Base-by-base conservation (phyloP, 2,329 filamentous ascomycete species). In the Arthrobotrys sphaeroides region DNA sequence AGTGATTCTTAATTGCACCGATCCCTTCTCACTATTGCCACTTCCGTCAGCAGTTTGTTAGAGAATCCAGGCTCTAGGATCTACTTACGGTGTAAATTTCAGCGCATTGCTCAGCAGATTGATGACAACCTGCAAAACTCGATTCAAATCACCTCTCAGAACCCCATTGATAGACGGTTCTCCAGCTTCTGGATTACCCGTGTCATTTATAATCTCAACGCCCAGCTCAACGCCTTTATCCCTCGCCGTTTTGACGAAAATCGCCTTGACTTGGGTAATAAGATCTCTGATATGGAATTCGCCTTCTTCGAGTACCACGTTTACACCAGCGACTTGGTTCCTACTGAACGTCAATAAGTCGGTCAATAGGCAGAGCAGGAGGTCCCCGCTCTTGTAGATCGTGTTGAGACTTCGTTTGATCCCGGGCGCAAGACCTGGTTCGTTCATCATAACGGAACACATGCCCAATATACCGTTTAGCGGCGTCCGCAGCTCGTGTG, bases 401-500 rank as follows among this genome's bases (percentile, higher is more conserved):
- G 93, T 93, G 79, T 92, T 91, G 5, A 97, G 84, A 0, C 91
- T 95, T 78, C 93, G 88, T 82, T 94, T 93, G 78, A 97, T 89
- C 78, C 90, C 88, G 24, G 86, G 82, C 13, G 86, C 82, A 13
- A 94, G 84, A 79, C 96, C 91, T 51, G 94, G 90, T 81, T 97
- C 93, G 93, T 78, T 93, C 91, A 92, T 96, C 94, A 82, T 92
- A 95, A 97, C 91, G 0, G 93, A 91, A 78, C 91, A 94, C 90
- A 97, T 95, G 72, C 95, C 95, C 73, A 99, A 85, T 53, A 98
- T 97, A 12, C 94, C 95, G 80, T 98, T 98, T 70, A 98, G 86
- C 0, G 95, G 95, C 0, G 95, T 99, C 81, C 97, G 96, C 38
- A 99, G 85, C 82, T 98, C 89, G 78, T 91, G 89, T 0, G 89